phyloP scores from a whole-genome alignment of 2,329 filamentous ascomycete species.

The Thielaviopsis punctulata region DNA sequence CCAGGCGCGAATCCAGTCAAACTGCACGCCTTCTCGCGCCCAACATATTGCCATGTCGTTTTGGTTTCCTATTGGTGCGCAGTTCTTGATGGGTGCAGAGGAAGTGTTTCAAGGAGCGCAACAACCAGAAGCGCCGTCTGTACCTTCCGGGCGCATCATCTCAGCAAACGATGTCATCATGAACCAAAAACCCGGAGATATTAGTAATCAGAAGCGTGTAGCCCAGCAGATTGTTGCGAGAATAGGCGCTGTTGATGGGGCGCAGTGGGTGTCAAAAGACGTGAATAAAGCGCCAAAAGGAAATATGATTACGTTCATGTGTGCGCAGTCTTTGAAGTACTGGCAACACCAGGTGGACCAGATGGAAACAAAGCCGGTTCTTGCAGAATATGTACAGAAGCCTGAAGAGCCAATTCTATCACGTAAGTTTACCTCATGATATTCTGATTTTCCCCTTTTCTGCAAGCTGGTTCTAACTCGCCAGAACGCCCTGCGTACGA shows the following conservation, averaged over 20 bases:
- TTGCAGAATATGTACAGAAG: slow-evolving; percentile 32
- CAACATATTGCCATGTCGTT: slow-evolving; percentile 31
- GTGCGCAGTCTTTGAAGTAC: slow-evolving; percentile 32
- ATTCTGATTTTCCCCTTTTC: neutral
- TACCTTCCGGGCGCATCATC: slow-evolving; percentile 22
- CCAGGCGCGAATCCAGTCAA: slow-evolving; percentile 23
- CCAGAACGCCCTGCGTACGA: slow-evolving; percentile 41
- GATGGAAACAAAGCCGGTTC: slow-evolving; percentile 21
- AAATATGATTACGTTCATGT: slow-evolving; percentile 37
- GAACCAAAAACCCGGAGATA: slow-evolving; percentile 32
- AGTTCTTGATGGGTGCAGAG: neutral
- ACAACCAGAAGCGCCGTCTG: slow-evolving; percentile 15
- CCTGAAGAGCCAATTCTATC: slow-evolving; percentile 28
- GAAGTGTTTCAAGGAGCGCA: slow-evolving; percentile 24
- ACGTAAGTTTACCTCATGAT: slow-evolving; percentile 20
- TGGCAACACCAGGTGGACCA: slow-evolving; percentile 33
- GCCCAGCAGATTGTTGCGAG: slow-evolving; percentile 30
- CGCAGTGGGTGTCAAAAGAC: slow-evolving; percentile 30
- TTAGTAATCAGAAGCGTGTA: slow-evolving; percentile 30
- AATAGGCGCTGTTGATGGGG: slow-evolving; percentile 29
- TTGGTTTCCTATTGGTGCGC: slow-evolving; percentile 27
- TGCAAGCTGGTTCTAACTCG: slow-evolving; percentile 11
- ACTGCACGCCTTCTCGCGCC: slow-evolving; percentile 29
- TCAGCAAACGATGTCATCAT: slow-evolving; percentile 28
- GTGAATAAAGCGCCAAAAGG: slow-evolving; percentile 29